These are phyloP conservation scores for Quercus wislizeni DNA, from an alignment of 306 rosid species.

Conservation along the genomic window DNA sequence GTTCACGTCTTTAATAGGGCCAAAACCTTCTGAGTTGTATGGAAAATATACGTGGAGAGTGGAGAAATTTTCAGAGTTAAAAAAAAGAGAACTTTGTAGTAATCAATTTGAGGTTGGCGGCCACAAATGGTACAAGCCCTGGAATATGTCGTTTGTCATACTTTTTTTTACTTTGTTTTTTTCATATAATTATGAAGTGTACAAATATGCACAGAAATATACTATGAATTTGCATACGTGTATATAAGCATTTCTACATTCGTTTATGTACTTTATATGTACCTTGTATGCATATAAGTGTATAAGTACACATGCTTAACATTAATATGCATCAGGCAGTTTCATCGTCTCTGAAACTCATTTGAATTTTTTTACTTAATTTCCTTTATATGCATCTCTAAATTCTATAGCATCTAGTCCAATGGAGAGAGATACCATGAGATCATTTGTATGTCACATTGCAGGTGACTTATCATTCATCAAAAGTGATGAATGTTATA, in stretches of 20 bases:
- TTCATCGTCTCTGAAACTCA: not conserved
- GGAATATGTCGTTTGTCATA: slow-evolving; percentile 12
- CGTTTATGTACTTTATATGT: not conserved
- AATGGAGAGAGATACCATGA: not conserved
- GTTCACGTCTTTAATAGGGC: slow-evolving; percentile 52
- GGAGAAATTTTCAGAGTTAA: slow-evolving; percentile 91
- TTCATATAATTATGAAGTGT: not conserved
- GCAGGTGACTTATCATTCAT: no score
- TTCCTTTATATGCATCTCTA: not conserved
- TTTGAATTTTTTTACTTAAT: not conserved
- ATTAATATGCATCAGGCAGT: not conserved
- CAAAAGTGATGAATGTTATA: no score
- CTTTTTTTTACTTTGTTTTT: not conserved
- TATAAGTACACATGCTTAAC: not conserved
- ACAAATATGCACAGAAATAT: not conserved
- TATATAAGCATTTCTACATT: not conserved
- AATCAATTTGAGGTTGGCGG: slow-evolving; percentile 96
- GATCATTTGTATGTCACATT: no score
- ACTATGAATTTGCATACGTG: not conserved
- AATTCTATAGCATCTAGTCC: not conserved
- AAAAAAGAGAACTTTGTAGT: slow-evolving; percentile 96
- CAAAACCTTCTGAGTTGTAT: slow-evolving; percentile 77
- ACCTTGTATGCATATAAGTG: not conserved
- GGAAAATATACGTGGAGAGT: slow-evolving; percentile 96
- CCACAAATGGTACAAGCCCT: slow-evolving; percentile 77